phyloP scores from a whole-genome alignment of 1,284 basidiomycete species.

The Ceratobasidium sp. region DNA sequence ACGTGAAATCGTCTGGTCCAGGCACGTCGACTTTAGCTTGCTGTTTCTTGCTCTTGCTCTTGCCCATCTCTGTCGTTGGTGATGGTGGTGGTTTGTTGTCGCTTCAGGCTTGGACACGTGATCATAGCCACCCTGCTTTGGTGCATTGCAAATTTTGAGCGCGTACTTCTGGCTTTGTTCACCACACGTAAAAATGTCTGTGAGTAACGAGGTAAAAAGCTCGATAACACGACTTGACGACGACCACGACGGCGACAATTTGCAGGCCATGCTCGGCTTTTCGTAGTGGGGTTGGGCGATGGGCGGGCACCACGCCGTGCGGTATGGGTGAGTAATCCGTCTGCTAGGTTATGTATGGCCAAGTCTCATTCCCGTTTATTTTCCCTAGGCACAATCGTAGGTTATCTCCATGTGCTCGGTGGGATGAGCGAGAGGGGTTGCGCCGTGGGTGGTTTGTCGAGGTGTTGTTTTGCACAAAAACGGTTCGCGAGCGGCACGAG shows the following conservation, averaged over 20 bases:
- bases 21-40: conserved; percentile 23
- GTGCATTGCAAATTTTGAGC: background rate
- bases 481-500: background rate
- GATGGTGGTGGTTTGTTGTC: conserved; percentile 16
- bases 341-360: background rate
- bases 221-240: background rate
- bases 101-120: background rate
- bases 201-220: conserved; percentile 26
- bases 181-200: conserved; percentile 32
- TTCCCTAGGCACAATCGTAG: background rate
- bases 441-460: background rate
- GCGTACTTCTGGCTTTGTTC: conserved; percentile 1
- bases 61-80: conserved; percentile 5
- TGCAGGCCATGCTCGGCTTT: background rate
- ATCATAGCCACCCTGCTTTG: conserved; percentile 34
- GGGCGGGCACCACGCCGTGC: conserved; percentile 15
- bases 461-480: background rate
- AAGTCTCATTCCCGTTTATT: background rate
- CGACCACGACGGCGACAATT: background rate
- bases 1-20: conserved; percentile 34
- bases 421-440: background rate
- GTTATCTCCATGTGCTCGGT: background rate
- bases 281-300: conserved; percentile 5
- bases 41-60: conserved; percentile 25
- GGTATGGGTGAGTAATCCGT: background rate